phyloP scores from a whole-genome alignment of 164 flowering plant species.

The Dillenia suffruticosa region DNA sequence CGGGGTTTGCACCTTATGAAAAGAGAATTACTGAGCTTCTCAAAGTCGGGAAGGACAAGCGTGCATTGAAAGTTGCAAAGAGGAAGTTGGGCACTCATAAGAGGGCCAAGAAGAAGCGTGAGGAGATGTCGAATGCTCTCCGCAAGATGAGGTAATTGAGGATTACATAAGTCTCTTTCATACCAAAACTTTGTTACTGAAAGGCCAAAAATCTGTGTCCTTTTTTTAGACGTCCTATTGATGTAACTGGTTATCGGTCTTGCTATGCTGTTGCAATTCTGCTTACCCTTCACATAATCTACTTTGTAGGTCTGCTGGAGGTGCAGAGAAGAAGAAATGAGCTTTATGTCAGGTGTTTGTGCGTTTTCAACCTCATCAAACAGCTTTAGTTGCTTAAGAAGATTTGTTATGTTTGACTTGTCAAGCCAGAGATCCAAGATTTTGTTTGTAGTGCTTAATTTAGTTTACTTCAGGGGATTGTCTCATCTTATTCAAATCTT shows the following conservation, averaged over 20 bases:
- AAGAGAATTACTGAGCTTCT: slow-evolving; percentile 65
- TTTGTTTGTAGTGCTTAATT: too few relatives aligned
- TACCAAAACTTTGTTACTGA: not conserved
- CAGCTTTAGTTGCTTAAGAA: too few relatives aligned
- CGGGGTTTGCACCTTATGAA: slow-evolving; percentile 60
- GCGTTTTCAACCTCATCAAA: too few relatives aligned
- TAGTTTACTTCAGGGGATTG: too few relatives aligned
- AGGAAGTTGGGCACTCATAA: slow-evolving; percentile 51
- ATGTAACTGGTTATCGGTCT: too few relatives aligned
- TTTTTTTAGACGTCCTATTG: too few relatives aligned
- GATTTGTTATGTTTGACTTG: too few relatives aligned
- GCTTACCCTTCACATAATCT: too few relatives aligned
- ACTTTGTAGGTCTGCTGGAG: slow-evolving; percentile 39
- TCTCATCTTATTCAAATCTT: too few relatives aligned
- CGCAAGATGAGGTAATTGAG: slow-evolving; percentile 48
- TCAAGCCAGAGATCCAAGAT: too few relatives aligned
- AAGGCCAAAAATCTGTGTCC: too few relatives aligned
- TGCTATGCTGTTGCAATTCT: too few relatives aligned
- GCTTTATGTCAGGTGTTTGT: not conserved
- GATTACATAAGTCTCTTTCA: not conserved
- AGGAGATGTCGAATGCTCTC: slow-evolving; percentile 57
- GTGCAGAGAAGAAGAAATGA: slow-evolving; percentile 39
- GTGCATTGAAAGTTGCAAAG: slow-evolving; percentile 48
- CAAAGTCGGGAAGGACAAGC: slow-evolving; percentile 58
- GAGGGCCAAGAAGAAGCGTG: slow-evolving; percentile 61